These are phyloP conservation scores for Tolypocladium pustulatum DNA, from an alignment of 2,329 filamentous ascomycete genomes.

Conservation along the genomic window DNA sequence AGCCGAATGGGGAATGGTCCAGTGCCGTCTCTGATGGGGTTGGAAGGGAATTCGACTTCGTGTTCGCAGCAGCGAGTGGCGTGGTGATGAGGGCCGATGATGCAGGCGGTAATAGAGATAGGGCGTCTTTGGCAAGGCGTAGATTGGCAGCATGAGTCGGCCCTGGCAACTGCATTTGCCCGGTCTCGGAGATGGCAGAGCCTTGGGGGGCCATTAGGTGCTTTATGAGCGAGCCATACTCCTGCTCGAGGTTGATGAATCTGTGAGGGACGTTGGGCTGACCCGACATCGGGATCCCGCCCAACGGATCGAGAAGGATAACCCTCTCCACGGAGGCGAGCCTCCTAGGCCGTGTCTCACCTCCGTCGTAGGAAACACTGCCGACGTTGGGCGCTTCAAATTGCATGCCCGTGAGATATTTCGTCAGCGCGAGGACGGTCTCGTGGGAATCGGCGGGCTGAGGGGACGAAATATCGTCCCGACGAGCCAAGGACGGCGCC, in stretches of 20 bases:
- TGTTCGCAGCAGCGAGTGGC: conserved; percentile 63
- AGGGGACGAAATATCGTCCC: conserved; percentile 26
- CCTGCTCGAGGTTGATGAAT: conserved; percentile 90
- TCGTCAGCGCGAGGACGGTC: conserved; percentile 65
- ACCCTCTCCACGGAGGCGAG: conserved; percentile 67
- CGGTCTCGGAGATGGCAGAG: conserved; percentile 19
- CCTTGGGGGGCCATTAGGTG: conserved; percentile 38
- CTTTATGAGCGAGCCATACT: conserved; percentile 59
- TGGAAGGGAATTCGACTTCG: conserved; percentile 23
- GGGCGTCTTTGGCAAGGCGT: conserved; percentile 54
- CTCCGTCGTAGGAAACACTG: conserved; percentile 8
- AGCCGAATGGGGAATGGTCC: conserved; percentile 41
- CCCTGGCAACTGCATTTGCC: conserved; percentile 13
- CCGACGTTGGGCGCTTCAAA: conserved; percentile 15
- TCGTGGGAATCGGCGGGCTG: conserved; percentile 40
- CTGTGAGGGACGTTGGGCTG: conserved; percentile 25
- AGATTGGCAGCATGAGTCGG: conserved; percentile 58
- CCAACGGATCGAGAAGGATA: conserved; percentile 78
- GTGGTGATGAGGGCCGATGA: conserved; percentile 87
- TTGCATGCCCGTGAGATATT: conserved; percentile 61
- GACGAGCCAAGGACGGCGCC: conserved; percentile 29
- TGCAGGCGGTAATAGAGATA: conserved; percentile 69
- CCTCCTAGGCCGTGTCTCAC: conserved; percentile 29
- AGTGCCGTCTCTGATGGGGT: conserved; percentile 13
- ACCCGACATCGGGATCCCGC: conserved; percentile 63